phyloP scores from a whole-genome alignment of 441 rosid genomes.

The Erysimum pusillum region DNA sequence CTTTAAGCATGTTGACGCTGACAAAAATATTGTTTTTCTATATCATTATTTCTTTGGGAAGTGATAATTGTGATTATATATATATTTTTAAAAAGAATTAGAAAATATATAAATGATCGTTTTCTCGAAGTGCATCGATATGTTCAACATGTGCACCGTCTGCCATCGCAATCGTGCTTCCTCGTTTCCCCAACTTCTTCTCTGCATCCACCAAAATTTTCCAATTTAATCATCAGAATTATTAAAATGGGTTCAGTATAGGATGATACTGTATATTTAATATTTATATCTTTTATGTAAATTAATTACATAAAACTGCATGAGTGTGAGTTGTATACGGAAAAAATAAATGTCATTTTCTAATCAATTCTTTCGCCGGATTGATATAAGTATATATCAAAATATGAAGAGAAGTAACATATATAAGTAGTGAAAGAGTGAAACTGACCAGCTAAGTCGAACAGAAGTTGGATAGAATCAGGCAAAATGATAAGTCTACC shows the following conservation, averaged over 20 bases:
- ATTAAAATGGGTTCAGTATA: not conserved
- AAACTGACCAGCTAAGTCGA: slow-evolving; percentile 76
- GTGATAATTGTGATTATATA: slow-evolving; percentile 7
- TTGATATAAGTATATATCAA: not conserved
- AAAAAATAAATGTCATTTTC: not conserved
- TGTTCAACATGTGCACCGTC: slow-evolving; percentile 90
- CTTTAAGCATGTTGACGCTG: not conserved
- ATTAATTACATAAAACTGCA: not conserved
- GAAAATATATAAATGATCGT: slow-evolving; percentile 76
- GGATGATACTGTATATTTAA: too few relatives aligned
- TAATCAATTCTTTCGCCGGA: not conserved
- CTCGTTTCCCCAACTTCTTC: slow-evolving; percentile 76
- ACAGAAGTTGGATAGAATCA: slow-evolving; percentile 68
- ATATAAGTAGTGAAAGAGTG: slow-evolving; percentile 13
- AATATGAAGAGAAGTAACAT: not conserved
- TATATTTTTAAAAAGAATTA: slow-evolving; percentile 30
- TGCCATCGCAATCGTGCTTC: slow-evolving; percentile 72
- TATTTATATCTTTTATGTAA: too few relatives aligned
- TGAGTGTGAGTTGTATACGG: not conserved
- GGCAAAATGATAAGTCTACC: slow-evolving; percentile 83
- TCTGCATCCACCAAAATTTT: slow-evolving; percentile 57
- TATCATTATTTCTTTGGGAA: slow-evolving; percentile 8
- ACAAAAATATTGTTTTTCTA: slow-evolving; percentile 3
- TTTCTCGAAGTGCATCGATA: slow-evolving; percentile 72
- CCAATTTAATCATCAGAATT: not conserved